Evolutionary conservation across 2,329 filamentous ascomycete genomes (phyloP).

Genomic region (Xenosphaeropsis pyriputrescens): DNA sequence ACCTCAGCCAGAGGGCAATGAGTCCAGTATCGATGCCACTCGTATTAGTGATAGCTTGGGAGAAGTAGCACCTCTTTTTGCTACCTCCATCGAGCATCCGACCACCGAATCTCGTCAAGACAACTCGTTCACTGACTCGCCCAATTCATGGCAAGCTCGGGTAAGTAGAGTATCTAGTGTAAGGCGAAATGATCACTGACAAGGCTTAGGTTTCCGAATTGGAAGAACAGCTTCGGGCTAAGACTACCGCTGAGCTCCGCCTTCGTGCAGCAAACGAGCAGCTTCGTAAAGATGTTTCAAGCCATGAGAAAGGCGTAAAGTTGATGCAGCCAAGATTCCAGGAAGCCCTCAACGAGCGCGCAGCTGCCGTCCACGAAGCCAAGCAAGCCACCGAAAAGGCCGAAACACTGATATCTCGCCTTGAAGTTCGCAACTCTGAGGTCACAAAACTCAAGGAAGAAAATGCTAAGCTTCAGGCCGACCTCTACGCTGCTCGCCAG

Average conservation of each 20-base stretch:
- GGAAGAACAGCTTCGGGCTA: conserved; percentile 12
- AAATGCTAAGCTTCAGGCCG: conserved; percentile 6
- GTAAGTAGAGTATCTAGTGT: too few species aligned
- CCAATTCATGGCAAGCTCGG: too few species aligned
- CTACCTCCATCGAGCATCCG: not conserved
- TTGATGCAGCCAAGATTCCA: conserved; percentile 31
- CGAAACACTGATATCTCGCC: conserved; percentile 5
- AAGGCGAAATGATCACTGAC: not conserved
- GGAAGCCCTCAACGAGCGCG: conserved; percentile 34
- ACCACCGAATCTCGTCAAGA: conserved; percentile 4
- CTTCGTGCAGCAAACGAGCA: conserved; percentile 26
- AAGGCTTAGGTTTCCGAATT: conserved; percentile 20
- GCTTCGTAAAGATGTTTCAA: conserved; percentile 29
- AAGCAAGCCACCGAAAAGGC: conserved; percentile 9
- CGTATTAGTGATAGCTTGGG: conserved; percentile 2
- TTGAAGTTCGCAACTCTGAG: conserved; percentile 8
- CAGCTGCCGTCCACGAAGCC: conserved; percentile 29
- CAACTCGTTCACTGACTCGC: not conserved
- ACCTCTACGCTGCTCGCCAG: conserved; percentile 13
- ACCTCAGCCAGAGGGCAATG: conserved; percentile 1
- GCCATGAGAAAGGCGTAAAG: conserved; percentile 27
- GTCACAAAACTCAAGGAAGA: conserved; percentile 12
- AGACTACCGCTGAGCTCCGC: conserved; percentile 18
- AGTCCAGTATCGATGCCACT: conserved; percentile 1
- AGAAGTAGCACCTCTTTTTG: not conserved